These are phyloP conservation scores for Citrus medica DNA, from an alignment of 345 rosid species.

Conservation along the genomic window DNA sequence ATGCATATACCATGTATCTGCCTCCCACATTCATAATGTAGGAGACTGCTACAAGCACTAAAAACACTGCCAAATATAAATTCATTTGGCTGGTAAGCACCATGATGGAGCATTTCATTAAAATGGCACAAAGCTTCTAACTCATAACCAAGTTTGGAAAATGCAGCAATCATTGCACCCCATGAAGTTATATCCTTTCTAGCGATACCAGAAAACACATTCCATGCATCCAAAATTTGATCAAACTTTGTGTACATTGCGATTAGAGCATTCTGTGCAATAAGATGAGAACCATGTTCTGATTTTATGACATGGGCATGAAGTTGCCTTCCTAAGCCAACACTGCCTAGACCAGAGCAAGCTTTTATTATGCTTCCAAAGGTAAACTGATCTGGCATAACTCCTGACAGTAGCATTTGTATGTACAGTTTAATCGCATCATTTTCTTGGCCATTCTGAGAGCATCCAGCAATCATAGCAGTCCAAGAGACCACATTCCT, in stretches of 20 bases:
- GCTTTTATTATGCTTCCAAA: slow-evolving; percentile 58
- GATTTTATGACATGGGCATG: slow-evolving; percentile 53
- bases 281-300: slow-evolving; percentile 33
- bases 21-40: slow-evolving; percentile 45
- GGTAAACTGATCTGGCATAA: slow-evolving; percentile 45
- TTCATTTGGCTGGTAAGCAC: slow-evolving; percentile 46
- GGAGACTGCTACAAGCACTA: slow-evolving; percentile 53
- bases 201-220: slow-evolving; percentile 37
- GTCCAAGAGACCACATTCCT: slow-evolving; percentile 80
- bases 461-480: slow-evolving; percentile 73
- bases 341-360: slow-evolving; percentile 34
- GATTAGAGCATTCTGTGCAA: slow-evolving; percentile 58
- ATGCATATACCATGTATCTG: slow-evolving; percentile 51
- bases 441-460: slow-evolving; percentile 48
- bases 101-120: slow-evolving; percentile 44
- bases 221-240: slow-evolving; percentile 39
- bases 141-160: slow-evolving; percentile 53
- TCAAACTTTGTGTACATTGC: slow-evolving; percentile 54
- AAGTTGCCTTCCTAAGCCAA: slow-evolving; percentile 48
- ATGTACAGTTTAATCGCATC: slow-evolving; percentile 41
- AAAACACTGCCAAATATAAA: slow-evolving; percentile 53
- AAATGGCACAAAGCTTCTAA: slow-evolving; percentile 45
- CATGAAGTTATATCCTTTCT: slow-evolving; percentile 61
- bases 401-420: slow-evolving; percentile 40
- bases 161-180: slow-evolving; percentile 56